Base-by-base conservation (phyloP, 2,329 filamentous ascomycete genomes). In the Diaporthe sp. region DNA sequence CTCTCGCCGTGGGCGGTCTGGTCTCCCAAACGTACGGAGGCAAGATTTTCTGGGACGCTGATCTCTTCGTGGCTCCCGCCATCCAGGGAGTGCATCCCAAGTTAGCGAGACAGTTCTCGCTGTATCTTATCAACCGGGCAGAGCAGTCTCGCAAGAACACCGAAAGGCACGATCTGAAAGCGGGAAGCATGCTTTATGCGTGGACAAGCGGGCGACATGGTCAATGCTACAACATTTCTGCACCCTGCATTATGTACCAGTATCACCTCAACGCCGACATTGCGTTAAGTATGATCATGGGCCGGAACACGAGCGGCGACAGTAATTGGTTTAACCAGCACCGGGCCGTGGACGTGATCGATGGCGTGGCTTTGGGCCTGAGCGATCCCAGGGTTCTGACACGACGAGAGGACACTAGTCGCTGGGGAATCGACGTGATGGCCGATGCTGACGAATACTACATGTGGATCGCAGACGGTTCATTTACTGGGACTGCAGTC, bases 191-290 rank as follows among this genome's bases (percentile, higher is more conserved):
- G 0, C 87, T 91, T 1, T 94, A 89, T 78, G 88, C 92, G 1
- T 94, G 92, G 92, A 93, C 91, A 0, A 91, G 89, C 77, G 91
- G 89, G 10, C 85, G 92, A 2, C 91, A 86, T 77, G 92, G 92
- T 4, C 93, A 94, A 78, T 94, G 92, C 77, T 93, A 92, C 0
- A 87, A 92, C 0, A 87, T 84, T 4, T 88, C 88, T 4, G 88
- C 88, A 0, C 86, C 88, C 7, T 94, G 92, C 81, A 92, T 91
- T 79, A 92, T 93, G 80, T 94, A 94, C 78, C 87, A 94, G 79
- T 94, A 94, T 77, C 92, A 94, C 78, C 78, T 94, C 58, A 93
- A 93, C 77, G 92, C 91, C 5, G 92, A 94, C 75, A 93, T 94
- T 77, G 91, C 89, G 0, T 82, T 93, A 27, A 76, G 78, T 17